These are phyloP conservation scores for Periconia sp. DNA, from an alignment of 2,329 filamentous ascomycete genomes.

Conservation along the genomic window DNA sequence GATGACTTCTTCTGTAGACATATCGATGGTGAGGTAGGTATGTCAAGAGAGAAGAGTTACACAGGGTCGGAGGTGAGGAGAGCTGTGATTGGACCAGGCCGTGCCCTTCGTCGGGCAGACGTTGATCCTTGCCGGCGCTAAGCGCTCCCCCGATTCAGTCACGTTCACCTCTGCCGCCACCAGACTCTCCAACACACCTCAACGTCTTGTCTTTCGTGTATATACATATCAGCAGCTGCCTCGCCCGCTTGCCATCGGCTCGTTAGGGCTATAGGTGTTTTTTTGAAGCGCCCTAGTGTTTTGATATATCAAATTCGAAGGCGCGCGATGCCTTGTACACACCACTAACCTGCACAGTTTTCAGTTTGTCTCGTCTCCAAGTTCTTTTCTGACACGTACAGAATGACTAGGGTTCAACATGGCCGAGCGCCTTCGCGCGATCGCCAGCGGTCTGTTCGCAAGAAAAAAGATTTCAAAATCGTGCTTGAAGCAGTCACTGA, in stretches of 20 bases:
- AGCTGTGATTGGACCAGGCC: neutral
- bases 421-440: slow-evolving; percentile 22
- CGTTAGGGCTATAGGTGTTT: neutral
- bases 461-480: slow-evolving; percentile 55
- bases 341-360: slow-evolving; percentile 12
- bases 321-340: slow-evolving; percentile 16
- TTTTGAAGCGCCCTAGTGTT: neutral
- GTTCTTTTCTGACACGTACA: neutral
- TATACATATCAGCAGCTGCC: slow-evolving; percentile 2
- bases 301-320: slow-evolving; percentile 5
- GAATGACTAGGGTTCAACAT: slow-evolving; percentile 33
- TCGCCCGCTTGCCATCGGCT: neutral
- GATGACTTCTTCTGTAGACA: slow-evolving; percentile 52
- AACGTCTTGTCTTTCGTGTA: slow-evolving; percentile 1
- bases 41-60: neutral
- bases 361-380: neutral
- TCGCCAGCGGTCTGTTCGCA: slow-evolving; percentile 22
- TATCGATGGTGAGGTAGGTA: slow-evolving; percentile 5
- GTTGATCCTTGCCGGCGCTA: slow-evolving; percentile 10
- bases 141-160: neutral
- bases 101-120: neutral
- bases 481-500: slow-evolving; percentile 60
- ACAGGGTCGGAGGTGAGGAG: neutral
- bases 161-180: neutral
- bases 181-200: slow-evolving; percentile 4